Base-by-base conservation (phyloP, 352 stramenopile genomes). In the Blastocystis sp. region DNA sequence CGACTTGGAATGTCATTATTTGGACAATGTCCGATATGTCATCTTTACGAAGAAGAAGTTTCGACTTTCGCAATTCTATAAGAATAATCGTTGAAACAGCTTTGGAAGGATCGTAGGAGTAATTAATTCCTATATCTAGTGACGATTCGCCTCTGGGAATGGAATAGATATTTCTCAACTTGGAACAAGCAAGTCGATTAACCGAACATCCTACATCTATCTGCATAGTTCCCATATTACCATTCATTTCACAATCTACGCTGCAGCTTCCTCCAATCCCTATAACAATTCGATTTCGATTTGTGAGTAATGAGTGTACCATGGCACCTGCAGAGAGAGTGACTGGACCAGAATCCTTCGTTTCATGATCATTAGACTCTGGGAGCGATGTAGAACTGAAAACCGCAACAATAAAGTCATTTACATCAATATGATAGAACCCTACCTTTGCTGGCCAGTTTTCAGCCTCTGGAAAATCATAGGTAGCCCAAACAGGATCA, bases 401-500 rank as follows among this genome's bases (percentile, higher is more conserved):
- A 2, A 68, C 24, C 0, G 26, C 26, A 5, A 53, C 0, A 30
- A 30, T 16, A 24, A 30, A 47, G 34, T 43, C 50, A 2, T 2
- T 2, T 8, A 65, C 6, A 11, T 64, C 34, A 7, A 85, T 47
- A 11, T 39, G 9, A n/a, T 85, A 85, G 6, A 69, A 8, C 7
- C 73, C 73, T 20, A 66, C 47, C 30, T 85, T 85, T 0, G 20
- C 54, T 2, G 73, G 73, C 73, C 73, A 85, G 20, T 65, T 45
- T 1, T 20, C n/a, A 11, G 73, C 54, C 16, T 85, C 43, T 18
- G 73, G 73, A n/a, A 64, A 62, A n/a, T 85, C 73, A 1, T 37
- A 64, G 11, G 47, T 85, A 6, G 50, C 73, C 73, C 73, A 85
- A 45, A 85, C 16, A 20, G 73, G 73, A 13, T 85, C 73, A 11